phyloP scores from a whole-genome alignment of 1,284 basidiomycete species.

The Gomphus bonarii region DNA sequence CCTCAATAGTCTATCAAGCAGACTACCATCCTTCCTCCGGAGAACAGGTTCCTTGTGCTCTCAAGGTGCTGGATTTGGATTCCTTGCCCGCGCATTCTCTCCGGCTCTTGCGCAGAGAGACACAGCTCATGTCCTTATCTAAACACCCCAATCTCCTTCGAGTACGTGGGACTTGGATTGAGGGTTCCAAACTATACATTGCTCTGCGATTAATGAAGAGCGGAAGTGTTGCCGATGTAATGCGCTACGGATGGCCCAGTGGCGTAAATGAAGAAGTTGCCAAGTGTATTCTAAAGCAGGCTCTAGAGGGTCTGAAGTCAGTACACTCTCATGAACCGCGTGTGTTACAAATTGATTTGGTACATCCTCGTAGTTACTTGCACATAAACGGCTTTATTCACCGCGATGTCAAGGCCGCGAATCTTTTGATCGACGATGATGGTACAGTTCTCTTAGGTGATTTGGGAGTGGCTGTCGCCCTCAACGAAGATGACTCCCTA shows the following conservation, averaged over 20 bases:
- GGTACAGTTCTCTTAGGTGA: constrained; percentile 86
- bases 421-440: constrained; percentile 78
- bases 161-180: constrained; percentile 82
- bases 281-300: constrained; percentile 74
- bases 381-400: constrained; percentile 87
- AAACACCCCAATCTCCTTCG: constrained; percentile 88
- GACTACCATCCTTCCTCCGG: constrained; percentile 34
- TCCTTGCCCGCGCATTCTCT: constrained; percentile 57
- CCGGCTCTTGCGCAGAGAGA: constrained; percentile 69
- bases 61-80: constrained; percentile 86
- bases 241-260: constrained; percentile 74
- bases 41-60: constrained; percentile 52
- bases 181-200: constrained; percentile 75
- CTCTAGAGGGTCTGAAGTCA: constrained; percentile 74
- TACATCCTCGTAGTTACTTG: constrained; percentile 47
- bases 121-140: constrained; percentile 86
- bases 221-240: constrained; percentile 78
- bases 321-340: constrained; percentile 17
- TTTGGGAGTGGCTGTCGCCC: constrained; percentile 77
- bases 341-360: neutral
- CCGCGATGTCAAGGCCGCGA: constrained; percentile 84
- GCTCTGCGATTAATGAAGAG: constrained; percentile 85
- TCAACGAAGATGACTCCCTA: constrained; percentile 44
- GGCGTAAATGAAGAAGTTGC: constrained; percentile 84
- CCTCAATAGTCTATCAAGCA: constrained; percentile 78